Conservation (phyloP, 1,284 basidiomycete species). For the Agaricales sp. region DNA sequence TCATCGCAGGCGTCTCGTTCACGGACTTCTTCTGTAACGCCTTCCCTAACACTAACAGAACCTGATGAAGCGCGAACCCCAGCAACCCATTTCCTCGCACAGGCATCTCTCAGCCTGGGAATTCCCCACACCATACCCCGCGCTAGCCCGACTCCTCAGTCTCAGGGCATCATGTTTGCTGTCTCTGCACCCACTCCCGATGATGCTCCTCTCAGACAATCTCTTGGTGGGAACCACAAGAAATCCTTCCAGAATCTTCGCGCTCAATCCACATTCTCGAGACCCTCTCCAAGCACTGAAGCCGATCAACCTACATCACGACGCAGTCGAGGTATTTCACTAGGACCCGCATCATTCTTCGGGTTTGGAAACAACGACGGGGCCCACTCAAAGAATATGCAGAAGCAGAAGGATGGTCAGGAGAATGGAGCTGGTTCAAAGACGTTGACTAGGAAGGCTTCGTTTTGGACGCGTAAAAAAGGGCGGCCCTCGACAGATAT, state of each 20-base stretch:
- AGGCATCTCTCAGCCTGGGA: conserved; percentile 47
- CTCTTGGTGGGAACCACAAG: neutral
- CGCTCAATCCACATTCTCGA: neutral
- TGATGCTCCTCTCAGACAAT: neutral
- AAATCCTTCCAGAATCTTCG: neutral
- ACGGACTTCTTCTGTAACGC: no score
- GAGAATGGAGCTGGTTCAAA: conserved; percentile 19
- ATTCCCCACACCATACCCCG: conserved; percentile 40
- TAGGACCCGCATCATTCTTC: conserved; percentile 30
- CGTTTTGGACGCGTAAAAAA: conserved; percentile 37
- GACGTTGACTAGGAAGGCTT: conserved; percentile 40
- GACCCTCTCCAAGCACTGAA: conserved; percentile 6
- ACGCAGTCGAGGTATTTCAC: conserved; percentile 31
- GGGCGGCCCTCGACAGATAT: conserved; percentile 14
- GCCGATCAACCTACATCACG: conserved; percentile 25
- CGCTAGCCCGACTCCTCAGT: conserved; percentile 28
- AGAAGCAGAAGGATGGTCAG: conserved; percentile 17
- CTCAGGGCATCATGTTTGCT: conserved; percentile 28
- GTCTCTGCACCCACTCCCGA: conserved; percentile 18
- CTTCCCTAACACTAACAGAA: neutral
- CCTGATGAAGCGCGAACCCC: conserved; percentile 15
- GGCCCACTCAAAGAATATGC: conserved; percentile 33
- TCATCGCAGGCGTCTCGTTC: no score
- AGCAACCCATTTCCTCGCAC: conserved; percentile 39
- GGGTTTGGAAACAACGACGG: conserved; percentile 24